phyloP scores from a whole-genome alignment of 345 rosid species.

The Arabidopsis arenosa region DNA sequence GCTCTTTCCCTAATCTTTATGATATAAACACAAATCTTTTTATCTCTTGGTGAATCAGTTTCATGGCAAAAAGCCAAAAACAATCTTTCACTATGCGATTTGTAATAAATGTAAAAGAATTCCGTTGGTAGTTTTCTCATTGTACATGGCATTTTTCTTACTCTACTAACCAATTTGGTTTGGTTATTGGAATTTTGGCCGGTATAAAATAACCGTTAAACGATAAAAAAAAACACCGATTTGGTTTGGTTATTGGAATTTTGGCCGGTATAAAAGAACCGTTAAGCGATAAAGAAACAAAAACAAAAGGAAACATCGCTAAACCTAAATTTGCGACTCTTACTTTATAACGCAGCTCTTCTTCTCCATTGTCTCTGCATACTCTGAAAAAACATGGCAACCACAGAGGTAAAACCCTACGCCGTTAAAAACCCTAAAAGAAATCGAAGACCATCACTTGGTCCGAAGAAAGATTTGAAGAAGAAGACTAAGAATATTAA shows the following conservation, averaged over 20 bases:
- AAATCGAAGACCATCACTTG: constrained; percentile 11
- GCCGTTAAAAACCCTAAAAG: constrained; percentile 35
- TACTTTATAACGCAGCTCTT: constrained; percentile 41
- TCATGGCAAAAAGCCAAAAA: too few relatives aligned
- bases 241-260: background rate
- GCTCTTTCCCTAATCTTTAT: too few relatives aligned
- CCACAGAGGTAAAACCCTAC: constrained; percentile 35
- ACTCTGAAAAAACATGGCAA: constrained; percentile 22
- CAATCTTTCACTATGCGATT: too few relatives aligned
- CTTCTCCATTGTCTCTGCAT: background rate
- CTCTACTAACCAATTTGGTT: background rate
- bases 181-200: background rate
- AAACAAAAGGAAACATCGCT: background rate
- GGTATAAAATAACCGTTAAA: constrained; percentile 20
- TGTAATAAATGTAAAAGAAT: too few relatives aligned
- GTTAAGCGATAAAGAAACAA: background rate
- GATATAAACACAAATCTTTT: too few relatives aligned
- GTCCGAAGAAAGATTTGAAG: constrained; percentile 40
- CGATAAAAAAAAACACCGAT: constrained; percentile 1
- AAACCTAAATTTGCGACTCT: constrained; percentile 27
- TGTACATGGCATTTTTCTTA: background rate
- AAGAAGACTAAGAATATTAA: background rate
- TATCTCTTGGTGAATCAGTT: too few relatives aligned
- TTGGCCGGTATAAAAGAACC: constrained; percentile 6
- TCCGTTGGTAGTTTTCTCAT: background rate